These are phyloP conservation scores for Zymoseptoria ardabiliae DNA, from an alignment of 2,329 filamentous ascomycete genomes.

Conservation along the genomic window DNA sequence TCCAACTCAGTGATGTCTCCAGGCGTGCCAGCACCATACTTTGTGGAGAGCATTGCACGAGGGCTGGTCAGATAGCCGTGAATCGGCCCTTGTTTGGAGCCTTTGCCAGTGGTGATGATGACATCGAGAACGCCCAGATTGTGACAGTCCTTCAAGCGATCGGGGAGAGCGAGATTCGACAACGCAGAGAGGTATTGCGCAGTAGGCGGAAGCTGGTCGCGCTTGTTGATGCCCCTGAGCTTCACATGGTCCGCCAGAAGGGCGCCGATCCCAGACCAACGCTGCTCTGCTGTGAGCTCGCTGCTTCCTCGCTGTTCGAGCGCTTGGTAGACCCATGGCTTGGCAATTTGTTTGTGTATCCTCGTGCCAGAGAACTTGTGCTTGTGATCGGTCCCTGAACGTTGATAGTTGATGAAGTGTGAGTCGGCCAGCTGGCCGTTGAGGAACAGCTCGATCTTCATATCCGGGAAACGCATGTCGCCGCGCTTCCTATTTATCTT, in stretches of 20 bases:
- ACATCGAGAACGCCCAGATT: constrained; percentile 27
- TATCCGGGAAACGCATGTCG: constrained; percentile 13
- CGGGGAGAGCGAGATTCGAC: constrained; percentile 33
- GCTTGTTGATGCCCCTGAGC: constrained; percentile 28
- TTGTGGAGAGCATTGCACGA: neutral
- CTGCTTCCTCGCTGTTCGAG: constrained; percentile 8
- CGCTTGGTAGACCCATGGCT: constrained; percentile 37
- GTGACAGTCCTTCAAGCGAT: constrained; percentile 21
- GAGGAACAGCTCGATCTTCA: constrained; percentile 44
- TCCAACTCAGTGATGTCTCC: neutral
- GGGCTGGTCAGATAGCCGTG: constrained; percentile 13
- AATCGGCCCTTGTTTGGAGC: constrained; percentile 20
- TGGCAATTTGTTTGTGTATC: constrained; percentile 34
- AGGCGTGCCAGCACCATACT: neutral
- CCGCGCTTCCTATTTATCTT: neutral
- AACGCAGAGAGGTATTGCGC: constrained; percentile 35
- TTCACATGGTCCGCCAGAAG: constrained; percentile 30
- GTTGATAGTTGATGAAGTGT: constrained; percentile 15
- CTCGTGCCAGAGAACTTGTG: constrained; percentile 33
- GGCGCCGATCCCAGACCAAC: constrained; percentile 31
- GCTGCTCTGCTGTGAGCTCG: constrained; percentile 17
- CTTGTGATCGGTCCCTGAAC: constrained; percentile 1
- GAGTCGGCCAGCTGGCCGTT: constrained; percentile 37
- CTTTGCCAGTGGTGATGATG: constrained; percentile 23
- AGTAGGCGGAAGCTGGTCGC: constrained; percentile 29